Evolutionary conservation across 2,329 filamentous ascomycete genomes (phyloP), one percentile per base, ranked within the genome.

Genomic region (Fusarium beomiforme): DNA sequence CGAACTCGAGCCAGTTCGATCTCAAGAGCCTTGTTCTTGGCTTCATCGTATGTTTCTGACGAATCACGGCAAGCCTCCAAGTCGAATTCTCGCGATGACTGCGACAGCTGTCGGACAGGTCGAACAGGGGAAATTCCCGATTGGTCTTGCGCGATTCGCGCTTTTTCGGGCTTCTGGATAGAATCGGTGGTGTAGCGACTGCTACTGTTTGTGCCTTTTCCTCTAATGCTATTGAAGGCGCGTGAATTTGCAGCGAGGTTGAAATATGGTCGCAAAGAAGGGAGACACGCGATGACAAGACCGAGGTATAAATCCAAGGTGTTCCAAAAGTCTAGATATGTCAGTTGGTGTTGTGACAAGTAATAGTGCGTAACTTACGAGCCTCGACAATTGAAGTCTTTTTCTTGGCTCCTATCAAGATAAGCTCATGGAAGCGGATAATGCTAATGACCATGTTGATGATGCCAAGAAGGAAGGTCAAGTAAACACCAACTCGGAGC

Each of bases 231-330:
- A 12, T 5, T 66, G 24, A 69, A 69, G 2, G 59, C 65, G 21
- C 59, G 67, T 8, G 67, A 69, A 21, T 69, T 62, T 2, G 67
- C 19, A 8, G 65, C 67, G 21, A 69, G 67, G 24, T 65, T 69
- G 29, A 70, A 70, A 24, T 70, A 70, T 8, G 68, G 68, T 3
- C 67, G 53, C 6, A 70, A 12, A 1, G 68, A 60, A 2, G 68
- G 68, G 3, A 70, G 36, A 24, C 68, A 70, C 2, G 68, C 53
- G 5, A 70, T 64, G 9, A 70, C 62, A 1, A 70, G 37, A 8
- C 67, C 67, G 3, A 70, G 62, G 7, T 70, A 67, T 4, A 59
- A 7, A 9, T 70, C 67, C 17, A 70, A 10, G 0, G 67, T 59
- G 0, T 55, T 59, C 68, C 67, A 70, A 10, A 70, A 66, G 14